Evolutionary conservation across 2,329 filamentous ascomycete species (phyloP).

Genomic region (Neonectria faginata): DNA sequence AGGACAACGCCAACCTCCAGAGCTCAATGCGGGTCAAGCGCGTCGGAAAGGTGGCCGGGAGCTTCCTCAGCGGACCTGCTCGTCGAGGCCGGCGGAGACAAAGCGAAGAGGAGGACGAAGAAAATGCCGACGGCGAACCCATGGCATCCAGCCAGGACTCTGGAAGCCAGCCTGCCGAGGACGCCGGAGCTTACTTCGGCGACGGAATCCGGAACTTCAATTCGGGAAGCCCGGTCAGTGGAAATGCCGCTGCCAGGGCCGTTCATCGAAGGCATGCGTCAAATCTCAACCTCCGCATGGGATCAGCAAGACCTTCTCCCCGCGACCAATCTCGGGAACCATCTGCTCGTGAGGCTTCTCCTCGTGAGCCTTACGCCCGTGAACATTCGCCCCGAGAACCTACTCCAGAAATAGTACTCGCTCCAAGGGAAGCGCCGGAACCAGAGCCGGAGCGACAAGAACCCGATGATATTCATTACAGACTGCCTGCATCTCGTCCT

Average conservation of each 20-base stretch:
- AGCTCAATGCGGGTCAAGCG: slow-evolving; percentile 83
- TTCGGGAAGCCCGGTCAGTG: slow-evolving; percentile 70
- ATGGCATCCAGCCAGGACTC: slow-evolving; percentile 56
- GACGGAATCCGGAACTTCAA: slow-evolving; percentile 61
- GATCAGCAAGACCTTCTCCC: slow-evolving; percentile 49
- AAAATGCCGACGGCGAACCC: slow-evolving; percentile 56
- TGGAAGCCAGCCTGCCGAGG: slow-evolving; percentile 55
- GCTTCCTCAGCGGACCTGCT: slow-evolving; percentile 83
- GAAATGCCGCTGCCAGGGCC: slow-evolving; percentile 57
- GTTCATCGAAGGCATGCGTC: slow-evolving; percentile 56
- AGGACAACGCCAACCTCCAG: slow-evolving; percentile 74
- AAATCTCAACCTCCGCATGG: slow-evolving; percentile 51
- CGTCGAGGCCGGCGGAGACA: slow-evolving; percentile 73
- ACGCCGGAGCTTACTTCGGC: slow-evolving; percentile 58
- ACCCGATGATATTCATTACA: slow-evolving; percentile 61
- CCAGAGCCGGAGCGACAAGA: slow-evolving; percentile 48
- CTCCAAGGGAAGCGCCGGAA: slow-evolving; percentile 2
- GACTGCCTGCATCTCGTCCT: slow-evolving; percentile 54
- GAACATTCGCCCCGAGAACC: slow-evolving; percentile 9
- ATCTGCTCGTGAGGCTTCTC: slow-evolving; percentile 3
- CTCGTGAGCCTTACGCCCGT: slow-evolving; percentile 6
- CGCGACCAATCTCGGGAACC: slow-evolving; percentile 38
- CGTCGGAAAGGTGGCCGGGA: slow-evolving; percentile 79
- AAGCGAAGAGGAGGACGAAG: slow-evolving; percentile 66
- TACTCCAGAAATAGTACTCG: background rate